phyloP scores from a whole-genome alignment of 805 yeast genomes.

The Yarrowia deformans region DNA sequence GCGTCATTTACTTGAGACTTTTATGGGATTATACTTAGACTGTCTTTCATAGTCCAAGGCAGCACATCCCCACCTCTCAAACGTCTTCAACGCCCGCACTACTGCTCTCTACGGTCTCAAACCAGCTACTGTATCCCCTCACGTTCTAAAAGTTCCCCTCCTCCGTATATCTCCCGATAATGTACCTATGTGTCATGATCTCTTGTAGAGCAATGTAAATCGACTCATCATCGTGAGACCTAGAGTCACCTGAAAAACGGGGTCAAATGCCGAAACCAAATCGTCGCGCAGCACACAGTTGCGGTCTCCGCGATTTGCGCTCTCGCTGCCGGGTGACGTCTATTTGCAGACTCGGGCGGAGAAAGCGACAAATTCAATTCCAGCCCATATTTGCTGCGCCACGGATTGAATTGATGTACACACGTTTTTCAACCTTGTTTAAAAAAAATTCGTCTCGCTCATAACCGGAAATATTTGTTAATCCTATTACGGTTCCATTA shows the following conservation, averaged over 20 bases:
- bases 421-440: slow-evolving; percentile 11
- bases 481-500: neutral
- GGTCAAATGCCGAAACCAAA: neutral
- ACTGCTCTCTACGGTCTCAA: neutral
- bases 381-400: slow-evolving; percentile 28
- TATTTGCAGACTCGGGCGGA: neutral
- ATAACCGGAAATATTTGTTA: neutral
- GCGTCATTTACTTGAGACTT: neutral
- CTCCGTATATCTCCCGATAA: slow-evolving; percentile 3
- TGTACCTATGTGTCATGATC: slow-evolving; percentile 6
- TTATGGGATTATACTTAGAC: too few species aligned
- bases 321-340: slow-evolving; percentile 18
- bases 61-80: neutral
- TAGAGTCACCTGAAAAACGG: neutral
- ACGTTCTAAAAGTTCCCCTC: neutral
- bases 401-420: neutral
- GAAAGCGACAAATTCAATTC: neutral
- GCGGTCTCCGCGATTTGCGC: slow-evolving; percentile 31
- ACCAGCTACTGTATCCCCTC: neutral
- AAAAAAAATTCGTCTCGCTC: neutral
- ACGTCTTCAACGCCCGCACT: too few species aligned
- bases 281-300: neutral
- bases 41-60: neutral
- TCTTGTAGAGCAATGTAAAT: neutral
- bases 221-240: neutral